Conservation (phyloP, 331 rosid species). For the Stylosanthes scabra region DNA sequence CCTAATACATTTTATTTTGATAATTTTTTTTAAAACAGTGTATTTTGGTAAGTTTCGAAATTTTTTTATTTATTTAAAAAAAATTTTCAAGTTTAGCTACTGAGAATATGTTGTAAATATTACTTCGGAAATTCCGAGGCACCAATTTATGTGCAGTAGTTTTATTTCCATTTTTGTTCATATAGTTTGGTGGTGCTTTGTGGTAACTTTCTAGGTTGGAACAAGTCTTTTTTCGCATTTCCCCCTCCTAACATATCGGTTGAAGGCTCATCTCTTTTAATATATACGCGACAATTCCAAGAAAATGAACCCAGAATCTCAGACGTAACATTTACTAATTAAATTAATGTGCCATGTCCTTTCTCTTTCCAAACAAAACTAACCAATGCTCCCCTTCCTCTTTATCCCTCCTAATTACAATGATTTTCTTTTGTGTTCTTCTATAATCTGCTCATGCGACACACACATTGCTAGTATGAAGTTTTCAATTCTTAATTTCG, state of each 20-base stretch:
- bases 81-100: background rate
- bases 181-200: background rate
- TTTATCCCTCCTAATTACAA: background rate
- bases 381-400: background rate
- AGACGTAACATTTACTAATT: constrained; percentile 31
- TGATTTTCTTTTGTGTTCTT: constrained; percentile 1
- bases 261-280: constrained; percentile 37
- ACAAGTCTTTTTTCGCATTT: constrained; percentile 19
- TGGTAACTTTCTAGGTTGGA: constrained; percentile 17
- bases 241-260: constrained; percentile 44
- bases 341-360: constrained; percentile 8
- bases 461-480: background rate
- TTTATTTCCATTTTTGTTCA: background rate
- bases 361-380: background rate
- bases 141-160: background rate
- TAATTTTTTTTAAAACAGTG: no score
- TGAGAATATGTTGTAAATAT: constrained; percentile 35
- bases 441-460: background rate
- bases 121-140: constrained; percentile 31
- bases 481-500: constrained; percentile 23
- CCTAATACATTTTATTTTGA: no score
- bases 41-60: no score
- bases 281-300: constrained; percentile 19
- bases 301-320: constrained; percentile 18
- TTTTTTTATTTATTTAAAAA: no score